Percentiles rank a stretch among this genome's conserved stretches.
phyloP scores from a whole-genome alignment of 1,139 yeast species.

The Yamadazyma conglobata region DNA sequence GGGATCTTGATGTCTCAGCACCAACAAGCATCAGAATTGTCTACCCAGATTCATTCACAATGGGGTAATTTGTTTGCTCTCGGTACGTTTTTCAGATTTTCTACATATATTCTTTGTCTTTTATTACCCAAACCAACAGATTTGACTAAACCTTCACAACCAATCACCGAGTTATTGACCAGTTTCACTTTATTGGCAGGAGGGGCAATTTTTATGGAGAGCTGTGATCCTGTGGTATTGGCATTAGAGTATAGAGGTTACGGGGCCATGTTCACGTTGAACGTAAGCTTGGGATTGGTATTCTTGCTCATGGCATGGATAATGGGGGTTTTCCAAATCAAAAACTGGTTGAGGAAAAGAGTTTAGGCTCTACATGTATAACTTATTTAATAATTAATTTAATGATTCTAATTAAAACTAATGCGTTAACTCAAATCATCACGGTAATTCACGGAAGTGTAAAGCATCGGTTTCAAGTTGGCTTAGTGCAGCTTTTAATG shows the following conservation, averaged over 20 bases:
- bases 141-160: slow-evolving; percentile 49
- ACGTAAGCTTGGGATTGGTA: slow-evolving; percentile 74
- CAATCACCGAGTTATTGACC: slow-evolving; percentile 79
- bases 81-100: slow-evolving; percentile 72
- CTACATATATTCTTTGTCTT: slow-evolving; percentile 61
- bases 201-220: slow-evolving; percentile 88
- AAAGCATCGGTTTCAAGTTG: too few species aligned
- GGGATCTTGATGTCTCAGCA: slow-evolving; percentile 96
- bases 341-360: slow-evolving; percentile 41
- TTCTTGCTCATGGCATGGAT: slow-evolving; percentile 90
- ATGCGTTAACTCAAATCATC: too few species aligned
- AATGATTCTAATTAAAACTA: too few species aligned
- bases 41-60: slow-evolving; percentile 79
- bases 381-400: slow-evolving; percentile 1
- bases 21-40: slow-evolving; percentile 72
- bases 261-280: slow-evolving; percentile 87
- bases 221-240: slow-evolving; percentile 78
- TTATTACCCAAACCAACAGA: slow-evolving; percentile 41
- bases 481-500: too few species aligned
- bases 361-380: too few species aligned
- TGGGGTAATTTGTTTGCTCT: slow-evolving; percentile 85
- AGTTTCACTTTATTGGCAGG: slow-evolving; percentile 82
- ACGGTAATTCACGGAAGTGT: too few species aligned
- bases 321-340: slow-evolving; percentile 66
- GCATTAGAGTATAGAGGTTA: slow-evolving; percentile 84